Base-by-base conservation (phyloP, 305 asterid species). In the Coffea humblotiana region DNA sequence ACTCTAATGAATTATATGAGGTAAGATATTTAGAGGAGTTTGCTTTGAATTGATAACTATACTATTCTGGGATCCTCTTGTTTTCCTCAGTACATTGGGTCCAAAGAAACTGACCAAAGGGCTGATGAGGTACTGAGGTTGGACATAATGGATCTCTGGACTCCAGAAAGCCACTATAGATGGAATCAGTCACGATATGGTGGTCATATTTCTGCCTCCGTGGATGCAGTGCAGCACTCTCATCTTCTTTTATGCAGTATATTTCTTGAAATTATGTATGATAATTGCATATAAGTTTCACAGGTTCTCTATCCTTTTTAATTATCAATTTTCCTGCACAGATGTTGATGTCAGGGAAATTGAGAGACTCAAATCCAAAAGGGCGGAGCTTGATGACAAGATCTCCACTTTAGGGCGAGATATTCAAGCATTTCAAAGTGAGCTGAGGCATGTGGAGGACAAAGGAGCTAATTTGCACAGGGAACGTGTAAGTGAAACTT, bases 111-210 rank as follows among this genome's bases (percentile, higher is more conserved):
- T 48, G 94, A 95, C 75, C 90, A 88, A 83, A 92, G 88, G 84
- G 98, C 99, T 85, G 97, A 92, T 78, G 85, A 82, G 85, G 96
- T 89, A 82, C 84, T 64, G 37, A 82, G 82, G 71, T 82, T 91
- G 89, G 95, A 95, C 78, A 87, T 95, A 80, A 86, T 81, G 94
- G 93, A 91, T 84, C 79, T 94, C 48, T 95, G 99, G 99, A 95
- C 99, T 72, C 99, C 99, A 61, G 97, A 94, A 77, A 94, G 90
- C 85, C 98, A 94, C 84, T 95, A 93, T 81, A 89, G 85, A 68
- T 95, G 99, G 99, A 77, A 74, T 74, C 88, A 78, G 81, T 95
- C 99, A 60, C 92, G 98, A 83, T 95, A 95, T 74, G 97, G 95
- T 82, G 86, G 82, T 85, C 93, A 95, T 83, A 89, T 95, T 67